Percentiles rank a stretch among this genome's conserved stretches.
phyloP scores from a whole-genome alignment of 2,329 filamentous ascomycete genomes.

The Davidsoniella eucalypti region DNA sequence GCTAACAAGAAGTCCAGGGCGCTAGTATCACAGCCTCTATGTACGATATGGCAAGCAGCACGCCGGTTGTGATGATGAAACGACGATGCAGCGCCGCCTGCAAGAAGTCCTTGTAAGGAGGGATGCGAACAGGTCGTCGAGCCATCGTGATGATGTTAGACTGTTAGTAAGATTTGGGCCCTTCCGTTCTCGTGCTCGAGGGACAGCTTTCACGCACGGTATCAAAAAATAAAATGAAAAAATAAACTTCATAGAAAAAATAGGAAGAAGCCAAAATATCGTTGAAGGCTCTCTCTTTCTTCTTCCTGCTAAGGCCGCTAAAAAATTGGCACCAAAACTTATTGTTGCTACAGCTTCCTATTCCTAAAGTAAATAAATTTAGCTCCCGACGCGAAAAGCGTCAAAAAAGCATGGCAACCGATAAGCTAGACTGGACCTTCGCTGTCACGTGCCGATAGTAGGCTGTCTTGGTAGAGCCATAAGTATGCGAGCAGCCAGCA shows the following conservation, averaged over 20 bases:
- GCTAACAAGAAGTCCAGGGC: constrained; percentile 52
- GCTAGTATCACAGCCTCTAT: constrained; percentile 53
- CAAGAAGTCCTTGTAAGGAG: constrained; percentile 72
- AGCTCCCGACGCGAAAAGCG: constrained; percentile 10
- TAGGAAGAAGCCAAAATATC: not conserved
- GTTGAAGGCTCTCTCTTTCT: not conserved
- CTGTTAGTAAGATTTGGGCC: not conserved
- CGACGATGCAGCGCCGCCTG: constrained; percentile 76
- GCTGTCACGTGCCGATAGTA: constrained; percentile 9
- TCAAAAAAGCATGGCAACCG: constrained; percentile 9
- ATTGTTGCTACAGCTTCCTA: not conserved
- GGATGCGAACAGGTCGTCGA: constrained; percentile 25
- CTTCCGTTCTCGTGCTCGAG: not conserved
- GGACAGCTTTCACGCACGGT: not conserved
- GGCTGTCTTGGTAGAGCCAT: not conserved
- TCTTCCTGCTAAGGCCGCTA: too few species aligned
- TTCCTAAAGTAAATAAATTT: constrained; percentile 11
- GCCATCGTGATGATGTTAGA: constrained; percentile 1
- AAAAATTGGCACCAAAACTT: not conserved
- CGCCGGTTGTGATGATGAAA: constrained; percentile 61
- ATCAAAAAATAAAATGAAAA: not conserved
- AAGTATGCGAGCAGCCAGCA: not conserved
- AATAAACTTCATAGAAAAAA: not conserved
- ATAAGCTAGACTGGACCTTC: not conserved
- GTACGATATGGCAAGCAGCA: constrained; percentile 58